These are phyloP conservation scores for Larix sibirica DNA, from an alignment of 83 land plant genomes.

Conservation along the genomic window DNA sequence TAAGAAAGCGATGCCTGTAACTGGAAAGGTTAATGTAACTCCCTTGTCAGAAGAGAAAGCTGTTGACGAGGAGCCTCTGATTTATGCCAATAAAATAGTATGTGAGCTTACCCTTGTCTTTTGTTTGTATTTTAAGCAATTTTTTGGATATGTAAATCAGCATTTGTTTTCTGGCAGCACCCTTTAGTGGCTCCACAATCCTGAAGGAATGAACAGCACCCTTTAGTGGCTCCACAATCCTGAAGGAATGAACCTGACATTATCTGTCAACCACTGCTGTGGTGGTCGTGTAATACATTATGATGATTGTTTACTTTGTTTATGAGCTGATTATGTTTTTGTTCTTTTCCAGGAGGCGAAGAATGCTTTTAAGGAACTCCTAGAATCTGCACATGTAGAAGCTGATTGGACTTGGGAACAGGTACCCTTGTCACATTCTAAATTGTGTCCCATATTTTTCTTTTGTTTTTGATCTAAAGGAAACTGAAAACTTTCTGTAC, in stretches of 20 bases:
- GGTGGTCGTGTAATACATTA: too few species aligned
- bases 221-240: too few species aligned
- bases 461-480: neutral
- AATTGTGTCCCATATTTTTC: neutral
- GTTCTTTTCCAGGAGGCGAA: constrained; percentile 79
- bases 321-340: constrained; percentile 3
- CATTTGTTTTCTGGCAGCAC: neutral
- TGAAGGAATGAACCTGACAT: neutral
- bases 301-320: neutral
- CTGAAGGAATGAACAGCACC: neutral
- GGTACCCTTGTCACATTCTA: constrained; percentile 32
- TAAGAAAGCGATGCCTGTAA: constrained; percentile 63
- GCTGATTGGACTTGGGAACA: constrained; percentile 99
- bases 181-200: neutral
- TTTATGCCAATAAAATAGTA: constrained; percentile 84
- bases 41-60: constrained; percentile 77
- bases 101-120: constrained; percentile 3
- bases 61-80: constrained; percentile 76
- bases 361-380: constrained; percentile 84
- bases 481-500: constrained; percentile 7
- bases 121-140: constrained; percentile 5
- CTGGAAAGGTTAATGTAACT: constrained; percentile 74
- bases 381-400: constrained; percentile 89
- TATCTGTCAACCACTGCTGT: neutral
- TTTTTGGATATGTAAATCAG: neutral